These are phyloP conservation scores for Flaveria floridana DNA, from an alignment of 140 eudicot genomes.

Conservation along the genomic window DNA sequence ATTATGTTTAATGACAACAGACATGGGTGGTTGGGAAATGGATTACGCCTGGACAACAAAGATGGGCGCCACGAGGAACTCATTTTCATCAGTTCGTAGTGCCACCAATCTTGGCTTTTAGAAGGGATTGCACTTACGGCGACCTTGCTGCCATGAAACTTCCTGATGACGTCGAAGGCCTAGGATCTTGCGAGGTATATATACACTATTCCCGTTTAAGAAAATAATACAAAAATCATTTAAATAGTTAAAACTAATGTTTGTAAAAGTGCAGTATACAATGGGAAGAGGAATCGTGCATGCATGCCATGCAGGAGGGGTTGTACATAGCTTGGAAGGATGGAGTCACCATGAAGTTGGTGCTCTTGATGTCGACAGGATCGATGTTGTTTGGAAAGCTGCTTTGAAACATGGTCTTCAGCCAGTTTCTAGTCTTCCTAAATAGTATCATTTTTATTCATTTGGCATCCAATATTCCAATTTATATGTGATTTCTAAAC, in stretches of 20 bases:
- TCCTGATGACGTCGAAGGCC: conserved; percentile 73
- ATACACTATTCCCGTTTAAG: background rate
- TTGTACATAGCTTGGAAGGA: conserved; percentile 78
- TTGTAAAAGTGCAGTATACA: conserved; percentile 51
- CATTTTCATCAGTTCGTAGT: conserved; percentile 95
- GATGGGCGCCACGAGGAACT: conserved; percentile 80
- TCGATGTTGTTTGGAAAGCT: conserved; percentile 85
- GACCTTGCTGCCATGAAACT: conserved; percentile 86
- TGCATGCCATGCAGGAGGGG: conserved; percentile 97
- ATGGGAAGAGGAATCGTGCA: conserved; percentile 95
- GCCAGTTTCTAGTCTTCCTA: conserved; percentile 48
- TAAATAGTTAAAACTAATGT: background rate
- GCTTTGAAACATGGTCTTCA: conserved; percentile 80
- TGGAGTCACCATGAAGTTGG: conserved; percentile 98
- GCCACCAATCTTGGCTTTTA: conserved; percentile 56
- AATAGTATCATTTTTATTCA: background rate
- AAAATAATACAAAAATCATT: too few relatives aligned
- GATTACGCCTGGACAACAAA: conserved; percentile 82
- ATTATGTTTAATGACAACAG: conserved; percentile 27
- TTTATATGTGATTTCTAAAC: background rate
- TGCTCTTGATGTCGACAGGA: conserved; percentile 78
- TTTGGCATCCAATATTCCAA: background rate
- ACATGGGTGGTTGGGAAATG: conserved; percentile 96
- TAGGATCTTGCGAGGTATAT: conserved; percentile 74
- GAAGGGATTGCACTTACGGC: conserved; percentile 88